Percentiles rank a stretch among this genome's conserved stretches.
Evolutionary conservation across 2,329 filamentous ascomycete species (phyloP).

Genomic region (Falciphora oryzae): DNA sequence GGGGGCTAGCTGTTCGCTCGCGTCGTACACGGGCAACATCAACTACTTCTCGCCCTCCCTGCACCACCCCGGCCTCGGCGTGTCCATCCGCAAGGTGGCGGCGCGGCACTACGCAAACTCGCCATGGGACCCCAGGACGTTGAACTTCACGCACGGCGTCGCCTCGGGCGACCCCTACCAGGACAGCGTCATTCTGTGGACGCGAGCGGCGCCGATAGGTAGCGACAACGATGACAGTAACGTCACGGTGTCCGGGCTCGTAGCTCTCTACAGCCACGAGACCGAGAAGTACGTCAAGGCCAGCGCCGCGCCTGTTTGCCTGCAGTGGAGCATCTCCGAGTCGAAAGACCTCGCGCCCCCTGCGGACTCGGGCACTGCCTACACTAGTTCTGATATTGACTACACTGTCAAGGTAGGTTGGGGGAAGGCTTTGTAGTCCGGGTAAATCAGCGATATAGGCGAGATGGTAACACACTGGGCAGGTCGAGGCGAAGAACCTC

Average conservation of each 20-base stretch:
- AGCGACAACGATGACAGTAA: slow-evolving; percentile 40
- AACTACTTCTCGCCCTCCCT: slow-evolving; percentile 55
- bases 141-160: slow-evolving; percentile 57
- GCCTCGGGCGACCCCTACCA: slow-evolving; percentile 43
- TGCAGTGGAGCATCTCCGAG: slow-evolving; percentile 56
- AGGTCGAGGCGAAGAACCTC: slow-evolving; percentile 60
- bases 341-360: slow-evolving; percentile 35
- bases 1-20: neutral
- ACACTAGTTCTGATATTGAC: slow-evolving; percentile 68
- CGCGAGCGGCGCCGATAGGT: slow-evolving; percentile 31
- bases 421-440: neutral
- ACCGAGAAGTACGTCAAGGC: slow-evolving; percentile 38
- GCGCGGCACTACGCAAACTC: slow-evolving; percentile 41
- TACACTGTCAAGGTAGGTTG: slow-evolving; percentile 61
- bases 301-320: slow-evolving; percentile 58
- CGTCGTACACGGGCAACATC: slow-evolving; percentile 35
- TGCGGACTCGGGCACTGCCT: slow-evolving; percentile 53
- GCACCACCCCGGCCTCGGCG: slow-evolving; percentile 49
- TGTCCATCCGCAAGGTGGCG: slow-evolving; percentile 49
- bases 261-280: slow-evolving; percentile 36
- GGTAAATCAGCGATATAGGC: no score
- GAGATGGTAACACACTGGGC: no score
- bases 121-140: slow-evolving; percentile 32
- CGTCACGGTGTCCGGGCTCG: slow-evolving; percentile 32
- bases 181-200: slow-evolving; percentile 49